Base-by-base conservation (phyloP, 1,284 basidiomycete species). In the Chalciporus sp. region DNA sequence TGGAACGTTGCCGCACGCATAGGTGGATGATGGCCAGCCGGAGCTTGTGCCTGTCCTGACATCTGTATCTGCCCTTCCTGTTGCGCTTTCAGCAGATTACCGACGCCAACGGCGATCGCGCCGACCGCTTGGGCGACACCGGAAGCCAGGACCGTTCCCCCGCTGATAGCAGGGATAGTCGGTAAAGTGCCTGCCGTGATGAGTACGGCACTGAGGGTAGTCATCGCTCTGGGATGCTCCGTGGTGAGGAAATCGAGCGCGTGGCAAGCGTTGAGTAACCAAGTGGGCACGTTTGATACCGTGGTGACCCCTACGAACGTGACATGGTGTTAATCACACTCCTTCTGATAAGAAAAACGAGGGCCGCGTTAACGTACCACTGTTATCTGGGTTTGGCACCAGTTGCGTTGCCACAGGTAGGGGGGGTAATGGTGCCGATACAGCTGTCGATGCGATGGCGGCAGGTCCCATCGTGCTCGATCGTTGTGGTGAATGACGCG, bases 151-250 rank as follows among this genome's bases (percentile, higher is more conserved):
- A 88, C 74, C 0, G 85, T 84, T 19, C 87, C 87, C 20, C 86
- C 86, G 45, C 75, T 76, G 61, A 90, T 79, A 2, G 77, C 85
- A 20, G 88, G 88, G 35, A 90, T 80, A 0, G 86, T 71, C 1
- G 88, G 88, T 40, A 90, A 76, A 33, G 84, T 83, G 39, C 88
- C 88, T 42, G 85, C 84, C 7, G 87, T 88, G 65, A 90, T 86
- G 58, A 90, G 79, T 53, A 90, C 81, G 7, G 88, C 88, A 55
- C 85, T 85, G 49, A 90, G 67, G 37, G 87, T 80, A 56, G 80
- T 83, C 86, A 90, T 89, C 27, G 81, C 80, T 64, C 85, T 85
- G 3, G 88, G 88, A 61, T 90, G 86, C 61, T 90, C 88, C 55
- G 75, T 78, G 8, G 82, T 82, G 51, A 90, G 79, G 71, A 81